A percentile compares a stretch with the other conserved stretches of the same genome.
These are phyloP conservation scores for Sclerotinia minor DNA, from an alignment of 2,329 filamentous ascomycete species.

Conservation along the genomic window DNA sequence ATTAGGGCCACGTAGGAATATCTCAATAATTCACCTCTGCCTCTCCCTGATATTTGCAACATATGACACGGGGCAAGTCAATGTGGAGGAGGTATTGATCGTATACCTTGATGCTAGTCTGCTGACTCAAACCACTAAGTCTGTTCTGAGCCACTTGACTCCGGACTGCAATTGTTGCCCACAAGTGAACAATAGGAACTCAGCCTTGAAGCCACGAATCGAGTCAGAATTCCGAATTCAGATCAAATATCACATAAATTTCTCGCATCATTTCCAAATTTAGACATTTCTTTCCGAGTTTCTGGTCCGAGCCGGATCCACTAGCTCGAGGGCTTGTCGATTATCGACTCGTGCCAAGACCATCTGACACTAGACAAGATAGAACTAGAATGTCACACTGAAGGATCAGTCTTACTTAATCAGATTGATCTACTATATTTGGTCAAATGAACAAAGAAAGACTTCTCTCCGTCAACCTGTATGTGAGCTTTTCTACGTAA, in stretches of 20 bases:
- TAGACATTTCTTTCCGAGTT: background rate
- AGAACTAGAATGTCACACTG: background rate
- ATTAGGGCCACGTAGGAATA: background rate
- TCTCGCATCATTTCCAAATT: background rate
- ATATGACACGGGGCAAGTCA: background rate
- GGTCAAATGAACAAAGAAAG: constrained; percentile 3
- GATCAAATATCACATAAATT: background rate
- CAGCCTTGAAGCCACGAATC: background rate
- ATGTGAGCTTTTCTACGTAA: background rate
- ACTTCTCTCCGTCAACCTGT: background rate
- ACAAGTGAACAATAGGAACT: background rate
- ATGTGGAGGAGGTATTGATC: background rate
- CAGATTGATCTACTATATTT: background rate
- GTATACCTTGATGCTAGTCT: background rate
- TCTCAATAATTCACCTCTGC: background rate
- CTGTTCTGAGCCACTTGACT: constrained; percentile 16
- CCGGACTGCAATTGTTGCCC: background rate
- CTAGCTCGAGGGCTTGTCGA: background rate
- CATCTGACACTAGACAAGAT: constrained; percentile 18
- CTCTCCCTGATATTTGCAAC: background rate
- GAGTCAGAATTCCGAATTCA: background rate
- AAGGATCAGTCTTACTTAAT: background rate
- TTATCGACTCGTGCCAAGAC: constrained; percentile 22
- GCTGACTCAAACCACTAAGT: constrained; percentile 1
- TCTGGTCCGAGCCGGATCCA: background rate